Conservation (phyloP, 2,329 filamentous ascomycete species). For the Ascochyta fabae region DNA sequence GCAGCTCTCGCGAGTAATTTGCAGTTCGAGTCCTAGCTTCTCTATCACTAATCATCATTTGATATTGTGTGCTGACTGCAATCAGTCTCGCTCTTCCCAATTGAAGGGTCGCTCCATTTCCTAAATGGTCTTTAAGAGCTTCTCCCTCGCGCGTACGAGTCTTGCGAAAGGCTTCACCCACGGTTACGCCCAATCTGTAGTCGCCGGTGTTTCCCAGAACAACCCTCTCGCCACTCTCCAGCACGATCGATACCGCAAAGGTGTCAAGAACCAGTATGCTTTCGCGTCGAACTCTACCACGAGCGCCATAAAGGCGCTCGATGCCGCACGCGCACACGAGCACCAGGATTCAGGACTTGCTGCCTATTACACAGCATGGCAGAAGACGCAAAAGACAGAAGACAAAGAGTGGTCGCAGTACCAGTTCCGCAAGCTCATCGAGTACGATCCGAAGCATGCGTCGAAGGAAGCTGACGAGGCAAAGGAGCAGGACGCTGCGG, state of each 20-base stretch:
- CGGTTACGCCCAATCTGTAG: conserved; percentile 97
- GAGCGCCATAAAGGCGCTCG: conserved; percentile 44
- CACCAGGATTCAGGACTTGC: conserved; percentile 68
- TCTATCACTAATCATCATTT: neutral
- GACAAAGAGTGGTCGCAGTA: conserved; percentile 91
- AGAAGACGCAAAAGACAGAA: conserved; percentile 74
- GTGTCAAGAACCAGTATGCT: conserved; percentile 72
- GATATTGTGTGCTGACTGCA: conserved; percentile 26
- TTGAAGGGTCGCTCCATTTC: conserved; percentile 70
- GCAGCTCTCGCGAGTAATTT: neutral
- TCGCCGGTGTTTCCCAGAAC: conserved; percentile 78
- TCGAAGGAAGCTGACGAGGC: conserved; percentile 49
- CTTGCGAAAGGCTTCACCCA: conserved; percentile 96
- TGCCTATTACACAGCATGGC: conserved; percentile 90
- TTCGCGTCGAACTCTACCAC: conserved; percentile 64
- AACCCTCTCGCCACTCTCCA: conserved; percentile 61
- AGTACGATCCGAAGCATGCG: conserved; percentile 72
- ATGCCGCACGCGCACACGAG: conserved; percentile 32
- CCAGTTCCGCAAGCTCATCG: conserved; percentile 85
- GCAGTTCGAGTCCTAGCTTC: neutral
- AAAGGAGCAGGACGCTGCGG: conserved; percentile 39
- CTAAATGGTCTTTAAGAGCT: conserved; percentile 87
- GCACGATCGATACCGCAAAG: conserved; percentile 55
- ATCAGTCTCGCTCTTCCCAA: conserved; percentile 56
- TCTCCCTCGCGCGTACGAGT: conserved; percentile 93